Conservation (phyloP, 1,139 yeast genomes). For the Lodderomyces theae region DNA sequence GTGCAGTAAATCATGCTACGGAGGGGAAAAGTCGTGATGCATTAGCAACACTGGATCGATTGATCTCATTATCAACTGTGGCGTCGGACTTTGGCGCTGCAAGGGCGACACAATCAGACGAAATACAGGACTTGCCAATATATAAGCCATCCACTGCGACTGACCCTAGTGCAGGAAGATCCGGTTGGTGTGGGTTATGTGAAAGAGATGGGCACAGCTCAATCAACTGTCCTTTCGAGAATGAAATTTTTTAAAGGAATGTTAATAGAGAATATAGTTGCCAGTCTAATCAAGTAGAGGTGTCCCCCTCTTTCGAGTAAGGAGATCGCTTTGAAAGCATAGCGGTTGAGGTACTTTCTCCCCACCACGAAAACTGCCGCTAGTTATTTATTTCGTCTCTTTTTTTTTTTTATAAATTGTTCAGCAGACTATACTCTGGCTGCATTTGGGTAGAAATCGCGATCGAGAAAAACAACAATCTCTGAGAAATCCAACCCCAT, state of each 20-base stretch:
- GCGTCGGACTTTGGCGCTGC: conserved; percentile 1
- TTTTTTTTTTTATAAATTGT: too few species aligned
- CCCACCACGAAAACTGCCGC: too few species aligned
- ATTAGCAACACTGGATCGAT: neutral
- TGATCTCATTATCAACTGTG: neutral
- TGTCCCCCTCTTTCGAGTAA: too few species aligned
- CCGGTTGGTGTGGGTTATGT: conserved; percentile 88
- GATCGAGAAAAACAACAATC: neutral
- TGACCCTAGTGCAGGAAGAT: conserved; percentile 75
- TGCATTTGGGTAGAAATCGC: too few species aligned
- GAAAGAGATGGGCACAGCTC: conserved; percentile 88
- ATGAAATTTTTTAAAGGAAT: conserved; percentile 31
- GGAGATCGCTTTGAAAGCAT: too few species aligned
- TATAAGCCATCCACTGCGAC: conserved; percentile 47
- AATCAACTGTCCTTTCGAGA: conserved; percentile 82
- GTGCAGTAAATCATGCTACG: neutral
- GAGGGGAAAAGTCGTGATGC: neutral
- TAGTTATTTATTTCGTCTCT: too few species aligned
- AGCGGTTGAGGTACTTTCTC: too few species aligned
- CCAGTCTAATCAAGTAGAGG: too few species aligned
- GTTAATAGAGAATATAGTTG: neutral
- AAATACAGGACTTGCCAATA: conserved; percentile 37
- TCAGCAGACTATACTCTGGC: neutral
- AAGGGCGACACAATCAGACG: neutral
- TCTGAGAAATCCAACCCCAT: neutral